A percentile compares a stretch with the other conserved stretches of the same genome.
These are phyloP conservation scores for Lumnitzera littorea DNA, from an alignment of 345 rosid genomes.

Conservation along the genomic window DNA sequence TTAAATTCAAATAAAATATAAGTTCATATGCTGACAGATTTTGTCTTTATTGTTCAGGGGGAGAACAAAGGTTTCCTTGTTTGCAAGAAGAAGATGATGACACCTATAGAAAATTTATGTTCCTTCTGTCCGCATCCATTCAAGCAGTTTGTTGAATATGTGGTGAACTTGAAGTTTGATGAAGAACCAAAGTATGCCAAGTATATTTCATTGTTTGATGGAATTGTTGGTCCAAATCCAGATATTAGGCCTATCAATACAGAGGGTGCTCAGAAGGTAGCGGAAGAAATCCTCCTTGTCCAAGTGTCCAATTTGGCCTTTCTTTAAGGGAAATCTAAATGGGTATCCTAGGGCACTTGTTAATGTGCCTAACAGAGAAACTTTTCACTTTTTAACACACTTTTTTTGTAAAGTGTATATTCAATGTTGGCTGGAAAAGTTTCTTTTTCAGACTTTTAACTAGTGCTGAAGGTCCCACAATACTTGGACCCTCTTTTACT, in stretches of 20 bases:
- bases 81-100: constrained; percentile 64
- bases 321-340: too few species aligned
- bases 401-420: too few species aligned
- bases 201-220: constrained; percentile 40
- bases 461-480: neutral
- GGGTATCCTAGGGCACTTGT: too few species aligned
- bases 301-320: neutral
- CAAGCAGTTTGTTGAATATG: constrained; percentile 42
- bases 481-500: neutral
- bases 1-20: too few species aligned
- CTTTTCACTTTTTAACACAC: too few species aligned
- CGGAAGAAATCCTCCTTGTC: neutral
- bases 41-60: constrained; percentile 26
- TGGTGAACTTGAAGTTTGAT: constrained; percentile 51
- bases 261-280: constrained; percentile 50
- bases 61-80: constrained; percentile 69
- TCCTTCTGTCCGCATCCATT: constrained; percentile 48
- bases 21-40: neutral
- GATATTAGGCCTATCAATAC: constrained; percentile 38
- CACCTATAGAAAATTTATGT: constrained; percentile 48
- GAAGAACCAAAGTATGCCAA: constrained; percentile 54
- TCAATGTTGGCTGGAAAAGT: too few species aligned
- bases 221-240: constrained; percentile 25
- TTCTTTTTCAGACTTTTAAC: neutral
- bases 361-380: too few species aligned